phyloP scores from a whole-genome alignment of 352 stramenopile genomes.

The Phytophthora pini region DNA sequence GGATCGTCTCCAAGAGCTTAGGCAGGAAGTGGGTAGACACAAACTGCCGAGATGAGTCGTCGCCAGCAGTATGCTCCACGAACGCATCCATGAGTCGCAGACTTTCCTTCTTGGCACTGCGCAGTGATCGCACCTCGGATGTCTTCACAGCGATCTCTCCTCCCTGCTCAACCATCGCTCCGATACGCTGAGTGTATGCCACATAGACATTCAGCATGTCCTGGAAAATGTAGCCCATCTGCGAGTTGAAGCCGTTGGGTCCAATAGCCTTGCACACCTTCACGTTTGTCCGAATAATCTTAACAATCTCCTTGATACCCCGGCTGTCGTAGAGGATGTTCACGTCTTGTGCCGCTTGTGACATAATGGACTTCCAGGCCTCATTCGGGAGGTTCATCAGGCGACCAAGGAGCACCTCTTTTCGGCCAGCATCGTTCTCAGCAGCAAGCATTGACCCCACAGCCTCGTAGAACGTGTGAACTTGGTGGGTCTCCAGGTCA shows the following conservation, averaged over 20 bases:
- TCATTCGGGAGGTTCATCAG: conserved; percentile 97
- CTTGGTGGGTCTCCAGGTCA: conserved; percentile 98
- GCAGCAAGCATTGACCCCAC: conserved; percentile 92
- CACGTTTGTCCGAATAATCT: conserved; percentile 99
- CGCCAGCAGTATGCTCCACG: conserved; percentile 86
- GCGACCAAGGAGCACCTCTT: conserved; percentile 91
- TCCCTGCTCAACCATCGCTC: conserved; percentile 86
- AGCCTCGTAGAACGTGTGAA: conserved; percentile 99
- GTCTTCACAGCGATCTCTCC: conserved; percentile 96
- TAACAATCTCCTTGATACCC: conserved; percentile 94
- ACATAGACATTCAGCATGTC: conserved; percentile 99
- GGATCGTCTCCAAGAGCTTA: conserved; percentile 96
- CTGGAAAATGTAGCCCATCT: conserved; percentile 98
- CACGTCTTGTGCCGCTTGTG: conserved; percentile 74
- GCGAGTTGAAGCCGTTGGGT: conserved; percentile 95
- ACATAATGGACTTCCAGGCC: conserved; percentile 90
- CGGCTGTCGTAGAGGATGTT: conserved; percentile 80
- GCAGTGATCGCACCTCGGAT: conserved; percentile 92
- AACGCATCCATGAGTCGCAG: conserved; percentile 97
- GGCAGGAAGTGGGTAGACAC: conserved; percentile 96
- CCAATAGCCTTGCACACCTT: conserved; percentile 96
- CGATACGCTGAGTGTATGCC: conserved; percentile 98
- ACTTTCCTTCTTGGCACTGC: conserved; percentile 97
- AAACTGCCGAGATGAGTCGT: conserved; percentile 78
- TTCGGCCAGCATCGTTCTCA: conserved; percentile 80